Conservation (phyloP, 1,139 yeast genomes). For the Kodamaea fungicola region DNA sequence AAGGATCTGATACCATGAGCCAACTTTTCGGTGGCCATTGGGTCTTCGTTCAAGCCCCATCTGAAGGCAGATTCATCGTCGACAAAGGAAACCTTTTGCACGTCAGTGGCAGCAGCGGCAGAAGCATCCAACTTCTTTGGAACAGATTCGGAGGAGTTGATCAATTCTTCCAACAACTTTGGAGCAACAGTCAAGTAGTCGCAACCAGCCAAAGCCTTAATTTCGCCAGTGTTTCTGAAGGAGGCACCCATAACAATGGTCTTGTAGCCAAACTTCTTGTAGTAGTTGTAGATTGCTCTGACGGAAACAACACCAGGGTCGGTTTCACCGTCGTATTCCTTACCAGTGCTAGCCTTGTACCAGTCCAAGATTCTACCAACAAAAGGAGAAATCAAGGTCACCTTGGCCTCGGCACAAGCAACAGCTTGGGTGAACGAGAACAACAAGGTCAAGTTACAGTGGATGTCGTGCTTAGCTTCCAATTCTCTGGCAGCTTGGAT, state of each 20-base stretch:
- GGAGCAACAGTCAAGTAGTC: constrained; percentile 97
- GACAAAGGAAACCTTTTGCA: constrained; percentile 74
- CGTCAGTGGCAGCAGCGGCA: constrained; percentile 46
- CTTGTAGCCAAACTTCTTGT: constrained; percentile 93
- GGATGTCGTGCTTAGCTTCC: constrained; percentile 86
- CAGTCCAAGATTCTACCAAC: constrained; percentile 99
- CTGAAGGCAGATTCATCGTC: constrained; percentile 90
- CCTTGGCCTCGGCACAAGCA: constrained; percentile 97
- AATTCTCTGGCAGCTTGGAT: constrained; percentile 97
- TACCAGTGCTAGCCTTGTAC: constrained; percentile 94
- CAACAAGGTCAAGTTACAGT: constrained; percentile 91
- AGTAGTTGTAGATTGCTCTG: constrained; percentile 87
- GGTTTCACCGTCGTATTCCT: constrained; percentile 71
- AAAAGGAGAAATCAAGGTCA: constrained; percentile 95
- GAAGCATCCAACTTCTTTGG: constrained; percentile 78
- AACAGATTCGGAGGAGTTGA: constrained; percentile 71
- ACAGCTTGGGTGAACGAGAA: constrained; percentile 97
- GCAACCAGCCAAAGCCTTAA: constrained; percentile 95
- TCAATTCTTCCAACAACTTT: constrained; percentile 82
- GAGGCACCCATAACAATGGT: constrained; percentile 99
- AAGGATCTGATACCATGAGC: constrained; percentile 97
- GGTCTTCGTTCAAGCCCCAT: constrained; percentile 89
- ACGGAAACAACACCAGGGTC: constrained; percentile 98
- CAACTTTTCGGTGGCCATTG: constrained; percentile 98
- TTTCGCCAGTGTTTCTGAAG: constrained; percentile 96